Conservation (phyloP, 805 yeast species). For the Soucietia sequanensis region DNA sequence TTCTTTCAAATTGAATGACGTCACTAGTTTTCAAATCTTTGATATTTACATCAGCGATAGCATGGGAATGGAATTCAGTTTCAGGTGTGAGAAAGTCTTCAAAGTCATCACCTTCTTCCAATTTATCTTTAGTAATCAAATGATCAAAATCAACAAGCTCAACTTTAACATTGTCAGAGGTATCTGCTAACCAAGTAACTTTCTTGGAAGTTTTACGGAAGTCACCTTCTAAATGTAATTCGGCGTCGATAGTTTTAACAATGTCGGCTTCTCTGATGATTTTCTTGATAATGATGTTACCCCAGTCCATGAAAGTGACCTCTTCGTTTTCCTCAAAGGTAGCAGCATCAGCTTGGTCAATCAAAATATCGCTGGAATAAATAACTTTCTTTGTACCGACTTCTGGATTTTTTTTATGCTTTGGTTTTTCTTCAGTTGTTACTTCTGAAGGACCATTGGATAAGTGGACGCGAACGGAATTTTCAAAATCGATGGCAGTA, state of each 20-base stretch:
- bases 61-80: slow-evolving; percentile 79
- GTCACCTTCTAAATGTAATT: slow-evolving; percentile 89
- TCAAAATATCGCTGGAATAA: slow-evolving; percentile 58
- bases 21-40: slow-evolving; percentile 79
- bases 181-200: slow-evolving; percentile 90
- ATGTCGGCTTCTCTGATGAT: slow-evolving; percentile 60
- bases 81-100: slow-evolving; percentile 87
- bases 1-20: slow-evolving; percentile 92
- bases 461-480: slow-evolving; percentile 70
- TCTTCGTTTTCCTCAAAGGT: slow-evolving; percentile 76
- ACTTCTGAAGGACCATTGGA: slow-evolving; percentile 65
- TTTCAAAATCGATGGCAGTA: slow-evolving; percentile 65
- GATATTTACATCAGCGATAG: slow-evolving; percentile 78
- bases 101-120: slow-evolving; percentile 91
- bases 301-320: slow-evolving; percentile 99
- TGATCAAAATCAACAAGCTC: slow-evolving; percentile 92
- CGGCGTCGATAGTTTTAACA: slow-evolving; percentile 68
- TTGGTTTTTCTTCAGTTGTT: slow-evolving; percentile 71
- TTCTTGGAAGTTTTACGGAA: slow-evolving; percentile 95
- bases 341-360: slow-evolving; percentile 86
- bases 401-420: slow-evolving; percentile 92
- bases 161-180: slow-evolving; percentile 66
- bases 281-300: slow-evolving; percentile 79
- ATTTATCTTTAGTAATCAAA: slow-evolving; percentile 89
- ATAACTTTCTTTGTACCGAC: slow-evolving; percentile 83